A percentile compares a stretch with the other conserved stretches of the same genome.
Evolutionary conservation across 2,329 filamentous ascomycete species (phyloP).

Genomic region (Talaromyces sp.): DNA sequence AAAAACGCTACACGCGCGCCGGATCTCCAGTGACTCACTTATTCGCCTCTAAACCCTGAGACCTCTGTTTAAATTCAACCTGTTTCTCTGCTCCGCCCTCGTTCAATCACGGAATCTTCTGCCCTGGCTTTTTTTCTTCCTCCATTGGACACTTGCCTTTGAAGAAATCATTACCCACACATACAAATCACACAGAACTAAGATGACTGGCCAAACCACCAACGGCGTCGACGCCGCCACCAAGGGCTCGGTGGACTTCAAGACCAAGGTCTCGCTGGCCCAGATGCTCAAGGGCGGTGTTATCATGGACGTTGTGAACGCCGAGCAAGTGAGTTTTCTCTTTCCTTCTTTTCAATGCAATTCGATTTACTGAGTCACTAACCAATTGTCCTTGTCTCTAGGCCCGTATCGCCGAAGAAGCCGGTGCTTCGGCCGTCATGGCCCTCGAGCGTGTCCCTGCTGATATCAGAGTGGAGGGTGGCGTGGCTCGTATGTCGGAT

Average conservation of each 20-base stretch:
- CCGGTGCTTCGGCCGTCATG: conserved; percentile 95
- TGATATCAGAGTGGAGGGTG: conserved; percentile 87
- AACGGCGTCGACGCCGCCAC: conserved; percentile 25
- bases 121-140: neutral
- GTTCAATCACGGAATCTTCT: neutral
- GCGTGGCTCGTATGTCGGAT: conserved; percentile 95
- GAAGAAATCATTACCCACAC: neutral
- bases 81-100: neutral
- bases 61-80: neutral
- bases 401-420: conserved; percentile 95
- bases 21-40: conserved; percentile 12
- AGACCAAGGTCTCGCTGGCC: conserved; percentile 89
- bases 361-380: neutral
- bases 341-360: neutral
- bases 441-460: conserved; percentile 95
- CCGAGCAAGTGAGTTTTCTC: conserved; percentile 58
- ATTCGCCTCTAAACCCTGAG: conserved; percentile 11
- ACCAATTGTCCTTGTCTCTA: conserved; percentile 31
- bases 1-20: neutral
- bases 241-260: conserved; percentile 54
- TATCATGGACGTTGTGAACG: conserved; percentile 98
- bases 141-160: neutral
- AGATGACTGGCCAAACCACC: conserved; percentile 27
- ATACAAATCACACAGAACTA: conserved; percentile 13
- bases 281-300: conserved; percentile 99